These are phyloP conservation scores for Paramecium sexaurelia DNA, from an alignment of 73 alveolate species.

Conservation along the genomic window DNA sequence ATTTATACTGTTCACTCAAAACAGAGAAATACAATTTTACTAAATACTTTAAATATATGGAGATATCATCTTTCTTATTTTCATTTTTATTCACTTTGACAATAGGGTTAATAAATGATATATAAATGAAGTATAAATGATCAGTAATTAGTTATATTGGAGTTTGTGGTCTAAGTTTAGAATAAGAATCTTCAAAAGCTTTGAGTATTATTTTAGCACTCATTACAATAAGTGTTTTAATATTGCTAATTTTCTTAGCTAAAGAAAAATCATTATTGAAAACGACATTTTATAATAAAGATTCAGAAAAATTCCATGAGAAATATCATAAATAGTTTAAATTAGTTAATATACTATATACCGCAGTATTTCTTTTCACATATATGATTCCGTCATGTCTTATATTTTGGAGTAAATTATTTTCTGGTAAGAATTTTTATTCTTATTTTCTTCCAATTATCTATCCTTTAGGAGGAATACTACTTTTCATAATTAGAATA, in stretches of 20 bases:
- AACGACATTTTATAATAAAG: not conserved
- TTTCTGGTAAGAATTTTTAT: not conserved
- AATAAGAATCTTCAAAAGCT: not conserved
- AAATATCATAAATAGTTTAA: constrained; percentile 14
- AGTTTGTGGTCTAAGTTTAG: not conserved
- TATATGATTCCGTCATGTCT: constrained; percentile 13
- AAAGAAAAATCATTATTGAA: not conserved
- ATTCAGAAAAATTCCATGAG: not conserved
- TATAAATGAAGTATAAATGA: not conserved
- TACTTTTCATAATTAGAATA: constrained; percentile 25
- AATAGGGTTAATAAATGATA: not conserved
- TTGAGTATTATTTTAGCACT: not conserved
- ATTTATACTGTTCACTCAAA: constrained; percentile 34
- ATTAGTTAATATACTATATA: not conserved
- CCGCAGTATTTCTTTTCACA: not conserved
- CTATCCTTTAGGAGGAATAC: not conserved
- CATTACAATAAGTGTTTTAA: not conserved
- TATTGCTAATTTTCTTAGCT: not conserved
- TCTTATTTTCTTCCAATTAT: not conserved
- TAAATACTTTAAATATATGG: not conserved
- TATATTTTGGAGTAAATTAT: not conserved
- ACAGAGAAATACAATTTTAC: not conserved
- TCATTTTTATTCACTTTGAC: not conserved
- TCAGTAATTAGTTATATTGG: not conserved
- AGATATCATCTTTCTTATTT: not conserved